A percentile compares a stretch with the other conserved stretches of the same genome.
These are phyloP conservation scores for Isabelozyma heimii DNA, from an alignment of 805 yeast genomes.

Conservation along the genomic window DNA sequence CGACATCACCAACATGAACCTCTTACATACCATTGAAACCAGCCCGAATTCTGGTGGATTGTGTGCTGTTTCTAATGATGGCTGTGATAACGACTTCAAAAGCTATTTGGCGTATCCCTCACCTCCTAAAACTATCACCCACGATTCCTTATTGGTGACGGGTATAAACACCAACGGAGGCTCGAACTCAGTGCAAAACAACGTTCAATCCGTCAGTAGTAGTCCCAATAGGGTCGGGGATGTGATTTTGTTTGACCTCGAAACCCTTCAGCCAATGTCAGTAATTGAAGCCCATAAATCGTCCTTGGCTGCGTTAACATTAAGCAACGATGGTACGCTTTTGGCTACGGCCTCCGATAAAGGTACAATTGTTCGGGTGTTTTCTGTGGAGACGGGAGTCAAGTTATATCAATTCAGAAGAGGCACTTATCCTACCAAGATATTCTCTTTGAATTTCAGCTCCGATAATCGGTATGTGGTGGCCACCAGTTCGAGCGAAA, in stretches of 20 bases:
- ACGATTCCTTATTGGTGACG: conserved; percentile 38
- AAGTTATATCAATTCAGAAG: conserved; percentile 73
- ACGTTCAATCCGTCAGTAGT: conserved; percentile 38
- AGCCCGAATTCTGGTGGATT: conserved; percentile 49
- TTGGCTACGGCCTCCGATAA: conserved; percentile 87
- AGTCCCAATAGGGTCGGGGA: conserved; percentile 57
- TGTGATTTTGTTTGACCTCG: conserved; percentile 76
- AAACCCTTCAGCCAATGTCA: conserved; percentile 70
- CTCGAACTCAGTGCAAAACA: conserved; percentile 35
- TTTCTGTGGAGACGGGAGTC: conserved; percentile 61
- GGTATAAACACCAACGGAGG: conserved; percentile 43
- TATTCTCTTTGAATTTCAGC: conserved; percentile 75
- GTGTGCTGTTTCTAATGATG: conserved; percentile 53
- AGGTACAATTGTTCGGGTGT: conserved; percentile 87
- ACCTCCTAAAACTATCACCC: conserved; percentile 58
- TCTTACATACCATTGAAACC: conserved; percentile 45
- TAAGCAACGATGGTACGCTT: conserved; percentile 73
- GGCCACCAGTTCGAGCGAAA: conserved; percentile 87
- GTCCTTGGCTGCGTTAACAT: conserved; percentile 61
- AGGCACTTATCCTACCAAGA: conserved; percentile 81
- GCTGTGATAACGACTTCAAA: conserved; percentile 28
- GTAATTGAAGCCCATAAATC: conserved; percentile 86
- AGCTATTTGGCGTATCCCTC: conserved; percentile 72
- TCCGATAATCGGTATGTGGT: conserved; percentile 65
- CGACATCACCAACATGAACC: conserved; percentile 38